A percentile compares a stretch with the other conserved stretches of the same genome.
phyloP scores from a whole-genome alignment of 306 rosid genomes.

The Astragalus glycyphyllos region DNA sequence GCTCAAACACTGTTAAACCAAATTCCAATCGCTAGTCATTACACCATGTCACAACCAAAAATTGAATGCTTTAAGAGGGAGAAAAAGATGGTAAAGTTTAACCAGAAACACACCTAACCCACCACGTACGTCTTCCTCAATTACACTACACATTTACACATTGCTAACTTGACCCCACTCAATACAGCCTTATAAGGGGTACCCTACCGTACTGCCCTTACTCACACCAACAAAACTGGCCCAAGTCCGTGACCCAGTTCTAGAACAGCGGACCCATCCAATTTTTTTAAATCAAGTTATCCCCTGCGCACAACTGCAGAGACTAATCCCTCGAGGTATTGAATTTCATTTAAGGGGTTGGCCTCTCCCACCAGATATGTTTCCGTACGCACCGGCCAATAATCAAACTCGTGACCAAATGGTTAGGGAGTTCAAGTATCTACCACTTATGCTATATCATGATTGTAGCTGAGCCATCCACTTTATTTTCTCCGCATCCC shows the following conservation, averaged over 20 bases:
- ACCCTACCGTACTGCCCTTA: neutral
- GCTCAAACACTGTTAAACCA: neutral
- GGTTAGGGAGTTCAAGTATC: no score
- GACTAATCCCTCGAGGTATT: no score
- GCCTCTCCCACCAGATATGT: no score
- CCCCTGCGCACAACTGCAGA: no score
- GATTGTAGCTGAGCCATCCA: neutral
- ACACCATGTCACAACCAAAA: neutral
- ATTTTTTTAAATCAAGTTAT: no score
- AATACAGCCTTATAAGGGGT: neutral
- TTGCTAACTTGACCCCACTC: no score
- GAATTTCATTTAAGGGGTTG: no score
- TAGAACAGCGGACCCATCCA: constrained; percentile 8
- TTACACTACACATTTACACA: neutral
- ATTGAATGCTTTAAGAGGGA: neutral
- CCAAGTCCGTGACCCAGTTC: constrained; percentile 53
- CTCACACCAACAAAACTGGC: constrained; percentile 39
- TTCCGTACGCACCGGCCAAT: no score
- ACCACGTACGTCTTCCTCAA: neutral
- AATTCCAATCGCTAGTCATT: no score
- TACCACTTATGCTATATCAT: no score
- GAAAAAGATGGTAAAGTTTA: neutral
- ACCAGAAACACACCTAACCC: neutral
- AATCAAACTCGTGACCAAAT: no score
- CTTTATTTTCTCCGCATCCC: neutral